A percentile compares a stretch with the other conserved stretches of the same genome.
Conservation (phyloP, 306 rosid species). For the Carpinus viminea region DNA sequence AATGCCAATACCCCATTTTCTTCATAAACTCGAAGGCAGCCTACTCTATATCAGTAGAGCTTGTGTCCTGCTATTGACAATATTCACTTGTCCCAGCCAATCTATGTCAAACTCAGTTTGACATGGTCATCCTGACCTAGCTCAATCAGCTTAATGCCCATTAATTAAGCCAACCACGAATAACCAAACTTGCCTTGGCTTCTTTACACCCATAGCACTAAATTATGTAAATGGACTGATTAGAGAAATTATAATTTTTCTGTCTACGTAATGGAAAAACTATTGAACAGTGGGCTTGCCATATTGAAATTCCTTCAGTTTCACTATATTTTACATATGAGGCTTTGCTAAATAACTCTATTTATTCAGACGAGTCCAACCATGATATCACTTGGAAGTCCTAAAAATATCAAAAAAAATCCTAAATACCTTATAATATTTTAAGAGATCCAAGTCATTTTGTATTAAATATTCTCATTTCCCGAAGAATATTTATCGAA, state of each 20-base stretch:
- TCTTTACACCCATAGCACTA: background rate
- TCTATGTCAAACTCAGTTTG: background rate
- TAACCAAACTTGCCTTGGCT: background rate
- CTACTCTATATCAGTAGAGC: background rate
- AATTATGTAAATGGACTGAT: background rate
- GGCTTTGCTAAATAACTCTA: background rate
- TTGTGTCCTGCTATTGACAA: background rate
- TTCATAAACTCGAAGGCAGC: too few species aligned
- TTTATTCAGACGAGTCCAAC: background rate
- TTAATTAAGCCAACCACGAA: background rate
- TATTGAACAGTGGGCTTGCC: background rate
- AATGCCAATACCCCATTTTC: too few species aligned
- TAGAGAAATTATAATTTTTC: background rate
- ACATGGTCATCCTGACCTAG: background rate
- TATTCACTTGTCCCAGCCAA: background rate
- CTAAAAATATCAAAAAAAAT: background rate
- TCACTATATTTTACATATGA: background rate
- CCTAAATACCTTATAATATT: background rate
- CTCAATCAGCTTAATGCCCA: background rate
- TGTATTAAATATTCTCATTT: background rate
- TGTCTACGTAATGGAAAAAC: background rate
- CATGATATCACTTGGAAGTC: conserved; percentile 5
- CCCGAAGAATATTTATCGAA: background rate
- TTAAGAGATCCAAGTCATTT: background rate
- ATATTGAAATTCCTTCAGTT: background rate